Base-by-base conservation (phyloP, 768 basidiomycete genomes). In the Rhodotorula babjevae region DNA sequence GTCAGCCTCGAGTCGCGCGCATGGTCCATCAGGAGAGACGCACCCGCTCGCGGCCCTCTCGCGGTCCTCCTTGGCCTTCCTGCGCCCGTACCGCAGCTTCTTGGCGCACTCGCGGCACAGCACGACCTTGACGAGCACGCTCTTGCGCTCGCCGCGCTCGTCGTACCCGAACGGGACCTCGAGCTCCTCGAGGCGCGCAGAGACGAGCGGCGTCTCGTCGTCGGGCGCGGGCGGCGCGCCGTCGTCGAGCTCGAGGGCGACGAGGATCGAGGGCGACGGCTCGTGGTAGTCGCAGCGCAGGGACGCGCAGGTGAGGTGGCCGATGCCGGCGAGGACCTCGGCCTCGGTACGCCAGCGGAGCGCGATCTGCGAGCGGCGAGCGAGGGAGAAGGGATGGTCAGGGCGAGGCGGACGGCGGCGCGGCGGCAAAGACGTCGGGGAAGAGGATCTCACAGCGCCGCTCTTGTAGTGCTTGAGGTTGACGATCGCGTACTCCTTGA, bases 381-480 rank as follows among this genome's bases (percentile, higher is more conserved):
- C 5, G 15, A 31, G 40, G 1, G 8, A 57, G n/a, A 94, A 84
- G 0, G 92, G 57, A 21, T 25, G 42, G 50, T 47, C 23, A 52
- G 50, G 50, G 3, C 27, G 50, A 7, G 49, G 49, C 21, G 49
- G 50, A 31, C 21, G 12, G 56, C n/a, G n/a, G n/a, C n/a, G n/a
- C n/a, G 44, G 27, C 14, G 16, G 8, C 27, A n/a, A 29, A 14
- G 55, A 33, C 46, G 23, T 36, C 18, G 4, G 23, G 53, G n/a
- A 42, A 12, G 25, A 15, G 65, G 79, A n/a, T n/a, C 88, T 74
- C 72, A 94, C 92, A 71, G 90, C 89, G 25, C 92, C 91, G 0
- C 90, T 88, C 82, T 93, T 96, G 84, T 91, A 96, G 79, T 97
- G 95, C 83, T 97, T 97, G 71, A 97, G 83, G 81, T 97, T 92